A percentile compares a stretch with the other conserved stretches of the same genome.
Evolutionary conservation across 805 yeast species (phyloP).

Genomic region (Candida multigemmis): DNA sequence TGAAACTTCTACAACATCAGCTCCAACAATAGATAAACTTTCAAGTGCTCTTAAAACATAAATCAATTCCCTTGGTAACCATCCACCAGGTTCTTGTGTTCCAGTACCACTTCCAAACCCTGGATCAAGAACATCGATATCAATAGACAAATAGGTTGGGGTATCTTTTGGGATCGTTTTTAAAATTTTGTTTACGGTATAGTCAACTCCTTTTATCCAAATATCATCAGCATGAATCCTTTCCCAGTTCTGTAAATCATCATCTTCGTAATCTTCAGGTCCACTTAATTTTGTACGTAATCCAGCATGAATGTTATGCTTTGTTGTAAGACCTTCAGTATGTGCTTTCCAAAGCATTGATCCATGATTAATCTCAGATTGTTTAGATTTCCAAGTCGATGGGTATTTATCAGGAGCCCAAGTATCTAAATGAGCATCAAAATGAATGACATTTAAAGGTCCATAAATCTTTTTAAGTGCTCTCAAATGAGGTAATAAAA

Average conservation of each 20-base stretch:
- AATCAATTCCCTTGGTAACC: constrained; percentile 46
- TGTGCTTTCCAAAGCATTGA: constrained; percentile 80
- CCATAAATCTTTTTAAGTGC: constrained; percentile 56
- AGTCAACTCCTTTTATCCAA: constrained; percentile 56
- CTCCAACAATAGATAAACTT: constrained; percentile 40
- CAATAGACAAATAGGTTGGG: constrained; percentile 75
- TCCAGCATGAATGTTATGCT: constrained; percentile 65
- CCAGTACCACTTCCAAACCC: constrained; percentile 53
- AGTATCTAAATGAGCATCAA: constrained; percentile 82
- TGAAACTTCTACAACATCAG: constrained; percentile 50
- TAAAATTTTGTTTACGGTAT: constrained; percentile 44
- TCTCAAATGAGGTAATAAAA: constrained; percentile 63
- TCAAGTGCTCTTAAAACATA: constrained; percentile 39
- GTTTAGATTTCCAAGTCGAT: constrained; percentile 48
- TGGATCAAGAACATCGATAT: constrained; percentile 56
- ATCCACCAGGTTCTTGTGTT: constrained; percentile 52
- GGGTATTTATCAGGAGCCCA: constrained; percentile 71
- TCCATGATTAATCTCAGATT: constrained; percentile 66
- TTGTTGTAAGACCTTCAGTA: constrained; percentile 56
- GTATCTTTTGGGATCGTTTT: constrained; percentile 47
- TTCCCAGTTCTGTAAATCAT: constrained; percentile 57
- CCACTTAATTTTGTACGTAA: constrained; percentile 68
- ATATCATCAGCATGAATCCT: constrained; percentile 68
- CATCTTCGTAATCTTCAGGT: constrained; percentile 55
- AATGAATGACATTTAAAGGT: constrained; percentile 64